These are phyloP conservation scores for Tetracladium maxilliforme DNA, from an alignment of 2,329 filamentous ascomycete genomes.

Conservation along the genomic window DNA sequence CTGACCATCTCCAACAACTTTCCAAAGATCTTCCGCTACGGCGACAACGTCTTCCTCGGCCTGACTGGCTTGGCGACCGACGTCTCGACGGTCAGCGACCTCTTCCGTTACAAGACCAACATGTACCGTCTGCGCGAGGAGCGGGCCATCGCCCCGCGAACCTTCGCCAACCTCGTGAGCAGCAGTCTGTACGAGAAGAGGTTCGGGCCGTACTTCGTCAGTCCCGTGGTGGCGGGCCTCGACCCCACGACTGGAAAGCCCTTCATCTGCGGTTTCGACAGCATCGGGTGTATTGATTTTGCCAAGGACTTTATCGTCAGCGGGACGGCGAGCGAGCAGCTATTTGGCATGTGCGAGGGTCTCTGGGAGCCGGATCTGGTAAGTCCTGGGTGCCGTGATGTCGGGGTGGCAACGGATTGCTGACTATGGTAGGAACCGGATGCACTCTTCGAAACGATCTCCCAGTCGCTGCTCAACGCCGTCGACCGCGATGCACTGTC, in stretches of 20 bases:
- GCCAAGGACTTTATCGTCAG: conserved; percentile 99
- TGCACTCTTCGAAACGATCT: conserved; percentile 96
- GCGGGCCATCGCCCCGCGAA: conserved; percentile 85
- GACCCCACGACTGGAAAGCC: conserved; percentile 89
- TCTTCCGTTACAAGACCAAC: conserved; percentile 99
- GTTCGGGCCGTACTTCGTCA: conserved; percentile 95
- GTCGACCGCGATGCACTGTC: conserved; percentile 94
- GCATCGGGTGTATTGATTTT: conserved; percentile 98
- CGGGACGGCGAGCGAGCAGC: conserved; percentile 89
- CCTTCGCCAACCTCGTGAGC: conserved; percentile 90
- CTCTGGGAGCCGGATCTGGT: conserved; percentile 97
- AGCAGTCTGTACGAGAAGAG: conserved; percentile 85
- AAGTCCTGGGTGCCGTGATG: conserved; percentile 7
- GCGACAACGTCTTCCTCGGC: conserved; percentile 87
- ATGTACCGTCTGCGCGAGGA: conserved; percentile 99
- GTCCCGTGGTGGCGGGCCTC: conserved; percentile 85
- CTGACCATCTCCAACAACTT: conserved; percentile 99
- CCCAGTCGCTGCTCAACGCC: conserved; percentile 86
- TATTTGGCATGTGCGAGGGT: conserved; percentile 97
- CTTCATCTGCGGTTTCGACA: conserved; percentile 98
- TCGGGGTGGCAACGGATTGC: conserved; percentile 1
- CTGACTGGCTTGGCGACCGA: conserved; percentile 95
- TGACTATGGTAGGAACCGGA: conserved; percentile 55
- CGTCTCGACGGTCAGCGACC: conserved; percentile 83
- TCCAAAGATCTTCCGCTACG: conserved; percentile 98